phyloP scores from a whole-genome alignment of 352 stramenopile species.

The Hyaloperonospora brassicae region DNA sequence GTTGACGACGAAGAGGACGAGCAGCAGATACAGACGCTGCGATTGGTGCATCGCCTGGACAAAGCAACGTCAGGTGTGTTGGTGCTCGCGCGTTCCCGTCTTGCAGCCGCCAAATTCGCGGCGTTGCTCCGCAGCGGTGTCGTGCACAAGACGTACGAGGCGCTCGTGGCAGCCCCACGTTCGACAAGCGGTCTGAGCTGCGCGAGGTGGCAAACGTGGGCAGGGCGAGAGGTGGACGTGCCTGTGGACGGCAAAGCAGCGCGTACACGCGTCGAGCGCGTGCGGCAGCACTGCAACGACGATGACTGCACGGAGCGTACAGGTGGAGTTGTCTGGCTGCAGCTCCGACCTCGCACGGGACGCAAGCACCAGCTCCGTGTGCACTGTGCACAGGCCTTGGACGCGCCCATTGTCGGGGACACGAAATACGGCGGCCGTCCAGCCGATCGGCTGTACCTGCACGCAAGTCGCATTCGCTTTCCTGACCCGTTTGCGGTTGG shows the following conservation, averaged over 20 bases:
- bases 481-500: conserved; percentile 24
- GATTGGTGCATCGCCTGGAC: conserved; percentile 62
- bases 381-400: conserved; percentile 39
- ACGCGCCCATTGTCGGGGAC: conserved; percentile 51
- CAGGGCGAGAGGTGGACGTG: conserved; percentile 24
- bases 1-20: conserved; percentile 1
- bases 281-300: conserved; percentile 2
- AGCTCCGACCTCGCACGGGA: conserved; percentile 49
- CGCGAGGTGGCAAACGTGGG: conserved; percentile 11
- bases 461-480: conserved; percentile 44
- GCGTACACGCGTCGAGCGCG: conserved; percentile 30
- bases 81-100: conserved; percentile 54
- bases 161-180: conserved; percentile 23
- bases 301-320: background rate
- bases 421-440: conserved; percentile 25
- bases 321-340: conserved; percentile 27
- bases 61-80: conserved; percentile 62
- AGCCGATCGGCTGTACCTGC: conserved; percentile 41
- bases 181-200: conserved; percentile 1
- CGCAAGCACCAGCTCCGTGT: conserved; percentile 66
- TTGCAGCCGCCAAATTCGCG: conserved; percentile 56
- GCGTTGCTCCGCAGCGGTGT: conserved; percentile 28
- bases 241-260: conserved; percentile 44
- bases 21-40: conserved; percentile 11
- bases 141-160: conserved; percentile 59